Percentiles rank a stretch among this genome's conserved stretches.
phyloP scores from a whole-genome alignment of 2,329 filamentous ascomycete genomes.

The Cercospora sojina region DNA sequence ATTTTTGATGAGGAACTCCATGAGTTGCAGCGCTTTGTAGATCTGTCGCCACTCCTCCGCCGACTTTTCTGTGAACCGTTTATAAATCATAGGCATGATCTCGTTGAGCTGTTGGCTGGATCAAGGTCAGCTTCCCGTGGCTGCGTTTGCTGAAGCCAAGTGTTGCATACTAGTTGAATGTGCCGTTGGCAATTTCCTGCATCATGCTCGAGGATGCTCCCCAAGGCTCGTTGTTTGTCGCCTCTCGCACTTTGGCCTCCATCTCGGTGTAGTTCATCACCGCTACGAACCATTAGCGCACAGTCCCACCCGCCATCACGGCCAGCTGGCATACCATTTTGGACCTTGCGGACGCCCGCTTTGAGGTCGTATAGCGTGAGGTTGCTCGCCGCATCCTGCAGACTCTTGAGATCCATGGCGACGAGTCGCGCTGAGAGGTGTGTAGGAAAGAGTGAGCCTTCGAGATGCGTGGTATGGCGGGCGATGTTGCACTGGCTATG shows the following conservation, averaged over 20 bases:
- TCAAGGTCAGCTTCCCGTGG: constrained; percentile 3
- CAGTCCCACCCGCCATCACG: not conserved
- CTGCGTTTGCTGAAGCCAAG: not conserved
- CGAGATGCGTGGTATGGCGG: not conserved
- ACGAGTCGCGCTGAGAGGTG: not conserved
- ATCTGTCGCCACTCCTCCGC: constrained; percentile 99
- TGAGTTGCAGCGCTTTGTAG: constrained; percentile 91
- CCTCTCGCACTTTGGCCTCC: constrained; percentile 85
- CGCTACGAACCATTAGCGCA: constrained; percentile 52
- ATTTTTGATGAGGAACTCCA: constrained; percentile 97
- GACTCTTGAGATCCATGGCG: constrained; percentile 77
- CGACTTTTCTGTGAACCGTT: constrained; percentile 95
- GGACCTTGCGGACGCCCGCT: constrained; percentile 88
- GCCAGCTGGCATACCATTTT: constrained; percentile 72
- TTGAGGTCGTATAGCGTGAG: constrained; percentile 94
- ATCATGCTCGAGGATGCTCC: constrained; percentile 79
- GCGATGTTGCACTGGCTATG: not conserved
- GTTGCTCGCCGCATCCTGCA: constrained; percentile 86
- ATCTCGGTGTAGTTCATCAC: constrained; percentile 99
- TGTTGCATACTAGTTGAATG: constrained; percentile 85
- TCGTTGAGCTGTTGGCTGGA: constrained; percentile 90
- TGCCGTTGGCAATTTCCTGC: constrained; percentile 98
- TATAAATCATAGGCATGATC: constrained; percentile 99
- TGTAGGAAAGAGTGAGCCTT: not conserved
- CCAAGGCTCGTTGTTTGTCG: constrained; percentile 99